A percentile compares a stretch with the other conserved stretches of the same genome.
Evolutionary conservation across 495 filamentous ascomycete species (phyloP).

Genomic region (Neurospora hispaniola): DNA sequence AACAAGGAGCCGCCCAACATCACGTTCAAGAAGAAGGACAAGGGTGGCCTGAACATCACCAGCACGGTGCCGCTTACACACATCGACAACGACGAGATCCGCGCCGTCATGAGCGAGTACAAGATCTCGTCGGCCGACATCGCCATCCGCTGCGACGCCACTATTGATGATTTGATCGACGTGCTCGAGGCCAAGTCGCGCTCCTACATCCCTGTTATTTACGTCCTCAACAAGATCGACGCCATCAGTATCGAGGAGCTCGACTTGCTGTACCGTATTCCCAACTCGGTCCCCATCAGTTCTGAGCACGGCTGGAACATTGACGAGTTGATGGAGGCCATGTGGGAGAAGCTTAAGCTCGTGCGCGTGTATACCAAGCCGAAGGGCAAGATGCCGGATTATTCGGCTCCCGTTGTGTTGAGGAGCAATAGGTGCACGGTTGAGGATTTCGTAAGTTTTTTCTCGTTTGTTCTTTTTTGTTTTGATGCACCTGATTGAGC

Average conservation of each 20-base stretch:
- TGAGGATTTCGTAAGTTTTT: conserved; percentile 82
- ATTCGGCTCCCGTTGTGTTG: conserved; percentile 82
- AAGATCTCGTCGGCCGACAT: conserved; percentile 96
- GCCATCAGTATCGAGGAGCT: conserved; percentile 95
- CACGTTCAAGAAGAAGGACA: conserved; percentile 98
- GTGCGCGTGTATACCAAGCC: conserved; percentile 95
- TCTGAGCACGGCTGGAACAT: conserved; percentile 98
- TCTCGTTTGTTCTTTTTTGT: conserved; percentile 4
- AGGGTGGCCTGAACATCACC: conserved; percentile 89
- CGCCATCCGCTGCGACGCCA: conserved; percentile 91
- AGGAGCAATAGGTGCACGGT: conserved; percentile 72
- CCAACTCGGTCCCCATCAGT: conserved; percentile 92
- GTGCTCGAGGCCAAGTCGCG: conserved; percentile 89
- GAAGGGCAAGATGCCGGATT: conserved; percentile 90
- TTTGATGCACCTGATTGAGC: conserved; percentile 5
- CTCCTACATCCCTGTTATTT: conserved; percentile 94
- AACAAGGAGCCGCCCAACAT: conserved; percentile 98
- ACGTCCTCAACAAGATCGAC: conserved; percentile 98
- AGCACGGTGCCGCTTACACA: conserved; percentile 85
- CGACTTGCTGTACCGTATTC: conserved; percentile 91
- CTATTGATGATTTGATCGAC: conserved; percentile 80
- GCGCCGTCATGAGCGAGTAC: conserved; percentile 95
- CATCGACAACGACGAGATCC: conserved; percentile 92
- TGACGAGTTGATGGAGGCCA: conserved; percentile 89
- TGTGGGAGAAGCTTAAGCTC: conserved; percentile 95